Evolutionary conservation across 306 rosid genomes (phyloP).

Genomic region (Casuarina glauca): DNA sequence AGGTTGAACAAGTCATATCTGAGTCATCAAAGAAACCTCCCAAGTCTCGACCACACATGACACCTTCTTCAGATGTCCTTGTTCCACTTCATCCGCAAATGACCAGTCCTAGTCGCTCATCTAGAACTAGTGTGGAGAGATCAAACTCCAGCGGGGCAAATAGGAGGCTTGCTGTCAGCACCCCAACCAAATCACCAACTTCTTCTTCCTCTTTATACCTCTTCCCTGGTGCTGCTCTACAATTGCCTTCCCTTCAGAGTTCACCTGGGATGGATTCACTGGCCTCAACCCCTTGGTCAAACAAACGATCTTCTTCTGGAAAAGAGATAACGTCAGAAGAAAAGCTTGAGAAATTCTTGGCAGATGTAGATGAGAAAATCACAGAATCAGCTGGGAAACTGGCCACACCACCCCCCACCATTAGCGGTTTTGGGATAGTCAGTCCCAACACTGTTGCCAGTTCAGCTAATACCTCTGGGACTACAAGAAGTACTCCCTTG

Average conservation of each 20-base stretch:
- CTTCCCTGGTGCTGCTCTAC: constrained; percentile 60
- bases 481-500: constrained; percentile 79
- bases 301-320: constrained; percentile 52
- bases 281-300: constrained; percentile 79
- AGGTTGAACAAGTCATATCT: constrained; percentile 44
- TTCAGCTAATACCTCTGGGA: constrained; percentile 76
- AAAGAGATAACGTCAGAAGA: constrained; percentile 84
- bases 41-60: constrained; percentile 49
- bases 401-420: constrained; percentile 88
- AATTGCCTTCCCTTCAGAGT: constrained; percentile 46
- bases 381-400: constrained; percentile 74
- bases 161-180: constrained; percentile 42
- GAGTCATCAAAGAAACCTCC: constrained; percentile 75
- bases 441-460: constrained; percentile 66
- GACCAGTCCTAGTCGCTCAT: constrained; percentile 47
- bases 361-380: constrained; percentile 76
- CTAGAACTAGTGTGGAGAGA: constrained; percentile 44
- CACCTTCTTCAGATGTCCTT: constrained; percentile 68
- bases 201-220: constrained; percentile 64
- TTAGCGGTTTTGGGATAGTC: constrained; percentile 64
- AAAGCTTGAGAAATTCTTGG: constrained; percentile 75
- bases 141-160: constrained; percentile 57
- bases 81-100: constrained; percentile 87
- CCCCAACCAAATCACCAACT: constrained; percentile 62
- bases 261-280: constrained; percentile 55